Conservation (phyloP, 2,329 filamentous ascomycete species). For the Zasmidium cellare region DNA sequence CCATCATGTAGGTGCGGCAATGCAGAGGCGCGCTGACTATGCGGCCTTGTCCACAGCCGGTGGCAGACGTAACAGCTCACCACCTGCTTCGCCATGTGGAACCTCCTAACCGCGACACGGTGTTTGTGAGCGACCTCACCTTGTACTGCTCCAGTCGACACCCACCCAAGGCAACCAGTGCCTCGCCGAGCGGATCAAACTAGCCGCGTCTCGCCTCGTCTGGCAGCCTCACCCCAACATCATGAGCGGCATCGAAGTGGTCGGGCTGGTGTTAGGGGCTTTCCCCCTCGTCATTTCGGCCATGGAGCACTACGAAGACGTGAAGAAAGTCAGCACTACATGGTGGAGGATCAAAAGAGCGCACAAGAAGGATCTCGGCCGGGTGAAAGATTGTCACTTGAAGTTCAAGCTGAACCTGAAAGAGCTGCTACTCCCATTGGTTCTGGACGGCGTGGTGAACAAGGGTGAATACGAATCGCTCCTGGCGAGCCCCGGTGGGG, state of each 20-base stretch:
- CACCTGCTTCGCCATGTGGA: no score
- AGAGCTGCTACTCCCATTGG: conserved; percentile 29
- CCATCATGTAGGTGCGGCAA: no score
- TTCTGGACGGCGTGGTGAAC: conserved; percentile 24
- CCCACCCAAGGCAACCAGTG: no score
- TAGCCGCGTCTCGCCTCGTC: no score
- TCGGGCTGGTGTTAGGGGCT: conserved; percentile 33
- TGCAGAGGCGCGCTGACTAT: no score
- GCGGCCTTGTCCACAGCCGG: no score
- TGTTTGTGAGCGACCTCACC: no score
- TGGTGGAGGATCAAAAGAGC: conserved; percentile 30
- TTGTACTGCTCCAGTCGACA: no score
- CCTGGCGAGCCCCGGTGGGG: conserved; percentile 25
- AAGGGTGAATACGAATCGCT: conserved; percentile 18
- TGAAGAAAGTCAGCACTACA: conserved; percentile 20
- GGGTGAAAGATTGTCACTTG: conserved; percentile 27
- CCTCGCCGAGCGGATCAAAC: no score
- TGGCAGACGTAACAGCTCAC: no score
- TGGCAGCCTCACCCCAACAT: background rate
- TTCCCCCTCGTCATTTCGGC: conserved; percentile 32
- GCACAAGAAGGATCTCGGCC: conserved; percentile 28
- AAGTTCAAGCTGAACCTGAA: conserved; percentile 29
- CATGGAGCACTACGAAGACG: conserved; percentile 29
- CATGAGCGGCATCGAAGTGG: conserved; percentile 28
- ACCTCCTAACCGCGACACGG: no score